A percentile compares a stretch with the other conserved stretches of the same genome.
Evolutionary conservation across 495 filamentous ascomycete species (phyloP).

Genomic region (Podospora fimiseda): DNA sequence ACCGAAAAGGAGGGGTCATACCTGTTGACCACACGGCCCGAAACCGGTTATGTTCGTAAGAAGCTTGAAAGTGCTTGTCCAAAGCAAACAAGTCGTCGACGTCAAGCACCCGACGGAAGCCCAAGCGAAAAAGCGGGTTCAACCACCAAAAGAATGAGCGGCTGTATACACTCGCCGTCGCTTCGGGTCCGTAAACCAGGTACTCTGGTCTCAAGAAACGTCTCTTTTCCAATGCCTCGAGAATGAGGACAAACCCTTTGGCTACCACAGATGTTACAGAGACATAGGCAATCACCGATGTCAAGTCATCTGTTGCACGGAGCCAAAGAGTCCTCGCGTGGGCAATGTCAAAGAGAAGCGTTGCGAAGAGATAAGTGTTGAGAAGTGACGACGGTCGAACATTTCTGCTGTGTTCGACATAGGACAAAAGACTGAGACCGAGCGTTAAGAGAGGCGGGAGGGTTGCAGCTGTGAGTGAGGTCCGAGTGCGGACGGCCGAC

Average conservation of each 20-base stretch:
- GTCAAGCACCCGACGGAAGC: slow-evolving; percentile 25
- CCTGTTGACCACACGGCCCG: slow-evolving; percentile 26
- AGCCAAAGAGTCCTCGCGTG: slow-evolving; percentile 41
- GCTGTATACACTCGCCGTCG: slow-evolving; percentile 27
- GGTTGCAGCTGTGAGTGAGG: slow-evolving; percentile 43
- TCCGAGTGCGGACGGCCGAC: slow-evolving; percentile 30
- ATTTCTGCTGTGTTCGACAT: slow-evolving; percentile 33
- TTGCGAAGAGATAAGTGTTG: slow-evolving; percentile 50
- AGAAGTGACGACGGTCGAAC: slow-evolving; percentile 49
- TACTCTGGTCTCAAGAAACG: slow-evolving; percentile 40
- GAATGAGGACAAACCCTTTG: slow-evolving; percentile 34
- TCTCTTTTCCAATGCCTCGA: slow-evolving; percentile 50
- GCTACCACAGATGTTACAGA: slow-evolving; percentile 18
- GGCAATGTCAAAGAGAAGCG: slow-evolving; percentile 49
- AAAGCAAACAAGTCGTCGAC: slow-evolving; percentile 31
- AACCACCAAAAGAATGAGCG: slow-evolving; percentile 38
- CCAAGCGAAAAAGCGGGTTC: slow-evolving; percentile 30
- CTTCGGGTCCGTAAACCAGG: slow-evolving; percentile 25
- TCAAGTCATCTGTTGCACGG: background rate
- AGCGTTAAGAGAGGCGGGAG: slow-evolving; percentile 34
- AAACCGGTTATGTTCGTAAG: slow-evolving; percentile 30
- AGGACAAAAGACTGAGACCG: slow-evolving; percentile 33
- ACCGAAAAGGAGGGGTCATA: slow-evolving; percentile 7
- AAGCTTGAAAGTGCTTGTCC: slow-evolving; percentile 44
- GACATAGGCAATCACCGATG: slow-evolving; percentile 12